Percentiles rank a stretch among this genome's conserved stretches.
These are phyloP conservation scores for Sisymbrium irio DNA, from an alignment of 345 rosid species.

Conservation along the genomic window DNA sequence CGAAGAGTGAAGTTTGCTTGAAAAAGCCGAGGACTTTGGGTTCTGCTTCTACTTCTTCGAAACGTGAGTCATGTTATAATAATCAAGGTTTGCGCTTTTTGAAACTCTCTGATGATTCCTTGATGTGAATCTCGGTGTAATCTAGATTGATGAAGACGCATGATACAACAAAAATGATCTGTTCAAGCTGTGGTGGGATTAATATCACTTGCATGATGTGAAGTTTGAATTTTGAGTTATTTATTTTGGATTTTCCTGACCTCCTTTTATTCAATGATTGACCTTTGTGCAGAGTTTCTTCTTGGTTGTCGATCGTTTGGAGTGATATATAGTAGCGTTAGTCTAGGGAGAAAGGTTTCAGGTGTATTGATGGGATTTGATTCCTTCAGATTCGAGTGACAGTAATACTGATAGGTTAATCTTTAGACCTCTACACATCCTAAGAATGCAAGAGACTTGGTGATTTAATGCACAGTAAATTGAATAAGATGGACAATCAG, in stretches of 20 bases:
- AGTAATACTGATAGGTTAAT: not conserved
- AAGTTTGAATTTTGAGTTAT: not conserved
- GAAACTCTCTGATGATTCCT: not conserved
- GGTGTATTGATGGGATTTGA: not conserved
- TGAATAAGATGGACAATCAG: too few relatives aligned
- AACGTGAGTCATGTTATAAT: constrained; percentile 39
- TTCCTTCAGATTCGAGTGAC: not conserved
- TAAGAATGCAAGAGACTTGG: too few relatives aligned
- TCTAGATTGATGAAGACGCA: not conserved
- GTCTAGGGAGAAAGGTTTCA: not conserved
- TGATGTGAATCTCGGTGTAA: not conserved
- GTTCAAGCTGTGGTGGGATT: not conserved
- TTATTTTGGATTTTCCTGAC: not conserved
- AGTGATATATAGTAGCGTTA: not conserved
- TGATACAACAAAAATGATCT: not conserved
- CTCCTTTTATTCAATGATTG: not conserved
- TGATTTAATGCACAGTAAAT: too few relatives aligned
- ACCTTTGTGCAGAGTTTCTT: not conserved
- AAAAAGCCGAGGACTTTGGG: constrained; percentile 60
- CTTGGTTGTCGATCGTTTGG: not conserved
- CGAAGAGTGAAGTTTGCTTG: constrained; percentile 43
- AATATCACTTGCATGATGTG: not conserved
- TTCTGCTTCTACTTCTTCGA: constrained; percentile 32
- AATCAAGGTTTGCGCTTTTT: constrained; percentile 42
- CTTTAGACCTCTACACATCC: not conserved